phyloP scores from a whole-genome alignment of 1,139 yeast species.

The Yueomyces sp. region DNA sequence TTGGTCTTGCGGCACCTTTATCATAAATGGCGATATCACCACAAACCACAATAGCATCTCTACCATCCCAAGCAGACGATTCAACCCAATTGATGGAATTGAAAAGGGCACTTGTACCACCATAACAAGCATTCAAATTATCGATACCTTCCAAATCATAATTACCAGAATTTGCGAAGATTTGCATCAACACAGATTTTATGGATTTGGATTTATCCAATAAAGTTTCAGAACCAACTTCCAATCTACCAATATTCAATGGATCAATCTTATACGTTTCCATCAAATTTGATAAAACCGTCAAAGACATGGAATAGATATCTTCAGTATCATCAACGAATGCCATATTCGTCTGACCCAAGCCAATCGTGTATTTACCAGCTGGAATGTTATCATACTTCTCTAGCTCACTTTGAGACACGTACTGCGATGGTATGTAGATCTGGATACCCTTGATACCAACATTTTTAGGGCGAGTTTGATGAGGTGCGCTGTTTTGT shows the following conservation, averaged over 20 bases:
- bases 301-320: slow-evolving; percentile 81
- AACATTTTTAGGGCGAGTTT: slow-evolving; percentile 51
- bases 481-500: slow-evolving; percentile 17
- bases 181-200: slow-evolving; percentile 90
- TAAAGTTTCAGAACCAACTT: slow-evolving; percentile 97
- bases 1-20: slow-evolving; percentile 97
- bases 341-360: slow-evolving; percentile 97
- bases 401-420: slow-evolving; percentile 83
- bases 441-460: slow-evolving; percentile 95
- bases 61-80: slow-evolving; percentile 95
- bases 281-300: slow-evolving; percentile 67
- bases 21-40: slow-evolving; percentile 98
- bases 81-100: slow-evolving; percentile 94
- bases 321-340: slow-evolving; percentile 97
- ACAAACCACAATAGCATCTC: slow-evolving; percentile 92
- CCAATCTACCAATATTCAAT: slow-evolving; percentile 77
- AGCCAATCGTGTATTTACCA: slow-evolving; percentile 96
- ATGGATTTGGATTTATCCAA: slow-evolving; percentile 96
- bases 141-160: slow-evolving; percentile 93
- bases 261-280: slow-evolving; percentile 76
- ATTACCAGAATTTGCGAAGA: slow-evolving; percentile 59
- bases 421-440: slow-evolving; percentile 75
- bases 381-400: slow-evolving; percentile 72
- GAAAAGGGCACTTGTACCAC: slow-evolving; percentile 93
- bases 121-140: slow-evolving; percentile 95